phyloP scores from a whole-genome alignment of 2,329 filamentous ascomycete species.

The Fusarium cyanostomum region DNA sequence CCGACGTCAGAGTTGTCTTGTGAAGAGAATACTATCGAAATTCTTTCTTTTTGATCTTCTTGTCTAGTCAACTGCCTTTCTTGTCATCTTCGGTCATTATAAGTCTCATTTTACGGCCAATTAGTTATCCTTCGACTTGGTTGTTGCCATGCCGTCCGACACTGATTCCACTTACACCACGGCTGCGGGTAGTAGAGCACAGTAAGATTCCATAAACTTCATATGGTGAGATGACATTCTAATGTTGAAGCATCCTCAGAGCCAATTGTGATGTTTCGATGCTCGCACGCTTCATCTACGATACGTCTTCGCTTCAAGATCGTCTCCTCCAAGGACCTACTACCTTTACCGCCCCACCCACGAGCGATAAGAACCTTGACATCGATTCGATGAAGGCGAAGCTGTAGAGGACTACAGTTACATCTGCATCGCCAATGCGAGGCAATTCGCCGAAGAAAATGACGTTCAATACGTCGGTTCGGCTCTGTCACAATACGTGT shows the following conservation, averaged over 20 bases:
- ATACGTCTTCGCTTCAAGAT: conserved; percentile 18
- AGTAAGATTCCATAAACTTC: background rate
- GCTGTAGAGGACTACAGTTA: background rate
- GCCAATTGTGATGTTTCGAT: background rate
- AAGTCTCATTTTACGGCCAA: background rate
- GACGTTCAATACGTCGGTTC: too few relatives aligned
- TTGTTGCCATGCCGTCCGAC: background rate
- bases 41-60: background rate
- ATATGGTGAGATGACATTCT: too few relatives aligned
- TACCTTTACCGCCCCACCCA: background rate
- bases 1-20: background rate
- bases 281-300: conserved; percentile 11
- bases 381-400: background rate
- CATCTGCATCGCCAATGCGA: too few relatives aligned
- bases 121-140: background rate
- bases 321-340: conserved; percentile 12
- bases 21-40: background rate
- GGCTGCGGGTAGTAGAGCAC: background rate
- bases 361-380: background rate
- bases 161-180: background rate
- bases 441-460: too few relatives aligned
- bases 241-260: background rate
- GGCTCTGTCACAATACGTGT: too few relatives aligned
- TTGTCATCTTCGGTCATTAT: background rate
- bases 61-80: background rate